These are phyloP conservation scores for Pelargonium australe DNA, from an alignment of 441 rosid species.

Conservation along the genomic window DNA sequence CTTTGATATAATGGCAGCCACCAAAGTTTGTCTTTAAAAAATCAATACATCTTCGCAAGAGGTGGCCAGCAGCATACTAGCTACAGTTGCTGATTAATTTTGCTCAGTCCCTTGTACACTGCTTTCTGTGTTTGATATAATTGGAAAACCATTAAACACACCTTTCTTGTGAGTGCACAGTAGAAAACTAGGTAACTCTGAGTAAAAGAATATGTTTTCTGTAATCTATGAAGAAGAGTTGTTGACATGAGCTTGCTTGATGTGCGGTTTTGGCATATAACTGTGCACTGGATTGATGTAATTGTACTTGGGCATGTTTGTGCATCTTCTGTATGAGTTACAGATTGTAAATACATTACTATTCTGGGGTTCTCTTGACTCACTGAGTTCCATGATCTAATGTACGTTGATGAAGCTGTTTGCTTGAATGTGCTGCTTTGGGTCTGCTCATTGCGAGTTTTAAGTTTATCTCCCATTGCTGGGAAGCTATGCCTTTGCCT, in stretches of 20 bases:
- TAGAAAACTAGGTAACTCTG: background rate
- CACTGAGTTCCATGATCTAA: background rate
- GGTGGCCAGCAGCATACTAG: too few relatives aligned
- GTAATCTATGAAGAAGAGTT: background rate
- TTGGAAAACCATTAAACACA: background rate
- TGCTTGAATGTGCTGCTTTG: background rate
- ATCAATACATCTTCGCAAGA: too few relatives aligned
- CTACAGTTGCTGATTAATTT: background rate
- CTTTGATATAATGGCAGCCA: too few relatives aligned
- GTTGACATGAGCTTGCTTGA: conserved; percentile 6
- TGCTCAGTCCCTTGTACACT: background rate
- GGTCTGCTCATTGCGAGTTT: background rate
- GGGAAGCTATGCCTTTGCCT: conserved; percentile 16
- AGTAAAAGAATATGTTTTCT: background rate
- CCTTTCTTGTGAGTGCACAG: background rate
- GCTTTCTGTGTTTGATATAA: background rate
- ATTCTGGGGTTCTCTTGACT: conserved; percentile 1
- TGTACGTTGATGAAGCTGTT: background rate
- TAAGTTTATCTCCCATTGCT: conserved; percentile 9
- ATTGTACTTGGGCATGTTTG: conserved; percentile 5
- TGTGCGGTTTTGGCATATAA: background rate
- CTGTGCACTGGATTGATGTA: background rate
- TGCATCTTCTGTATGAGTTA: background rate
- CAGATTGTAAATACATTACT: background rate
- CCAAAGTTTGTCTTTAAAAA: too few relatives aligned